Evolutionary conservation across 768 basidiomycete species (phyloP).

Genomic region (Calocera cornea): DNA sequence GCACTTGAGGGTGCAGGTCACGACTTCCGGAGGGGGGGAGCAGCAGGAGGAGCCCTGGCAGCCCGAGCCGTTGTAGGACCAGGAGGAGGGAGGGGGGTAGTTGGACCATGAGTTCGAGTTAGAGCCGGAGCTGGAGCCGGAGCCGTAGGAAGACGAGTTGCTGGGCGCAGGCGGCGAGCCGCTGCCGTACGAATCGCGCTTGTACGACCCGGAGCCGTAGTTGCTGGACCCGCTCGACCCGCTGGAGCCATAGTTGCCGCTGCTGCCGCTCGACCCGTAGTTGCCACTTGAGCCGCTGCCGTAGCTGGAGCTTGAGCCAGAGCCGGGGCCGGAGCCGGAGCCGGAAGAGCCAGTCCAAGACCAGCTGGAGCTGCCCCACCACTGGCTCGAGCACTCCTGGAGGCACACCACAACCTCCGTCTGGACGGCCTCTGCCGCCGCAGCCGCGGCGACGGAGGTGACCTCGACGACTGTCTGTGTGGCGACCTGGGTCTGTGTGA

Average conservation of each 20-base stretch:
- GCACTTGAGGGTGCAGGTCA: not conserved
- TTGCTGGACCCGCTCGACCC: not conserved
- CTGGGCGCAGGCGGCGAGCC: not conserved
- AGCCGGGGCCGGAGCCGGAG: not conserved
- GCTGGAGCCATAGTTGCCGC: not conserved
- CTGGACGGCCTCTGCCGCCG: slow-evolving; percentile 30
- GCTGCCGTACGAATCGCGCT: not conserved
- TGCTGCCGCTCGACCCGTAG: not conserved
- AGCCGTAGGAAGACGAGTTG: not conserved
- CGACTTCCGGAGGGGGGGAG: not conserved
- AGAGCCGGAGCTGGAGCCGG: not conserved
- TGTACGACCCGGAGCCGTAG: not conserved
- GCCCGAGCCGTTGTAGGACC: not conserved
- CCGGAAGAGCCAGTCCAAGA: not conserved
- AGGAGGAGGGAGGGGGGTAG: not conserved
- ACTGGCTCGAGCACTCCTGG: slow-evolving; percentile 43
- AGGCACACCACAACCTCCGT: slow-evolving; percentile 28
- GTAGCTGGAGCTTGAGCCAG: not conserved
- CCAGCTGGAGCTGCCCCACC: slow-evolving; percentile 23
- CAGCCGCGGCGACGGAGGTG: slow-evolving; percentile 10
- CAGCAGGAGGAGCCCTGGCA: not conserved
- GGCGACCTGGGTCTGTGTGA: not conserved
- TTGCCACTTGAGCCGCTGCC: not conserved
- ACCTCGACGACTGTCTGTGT: slow-evolving; percentile 15
- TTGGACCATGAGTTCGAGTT: not conserved